Evolutionary conservation across 1,139 yeast genomes (phyloP).

Genomic region (Geotrichum armillariae): DNA sequence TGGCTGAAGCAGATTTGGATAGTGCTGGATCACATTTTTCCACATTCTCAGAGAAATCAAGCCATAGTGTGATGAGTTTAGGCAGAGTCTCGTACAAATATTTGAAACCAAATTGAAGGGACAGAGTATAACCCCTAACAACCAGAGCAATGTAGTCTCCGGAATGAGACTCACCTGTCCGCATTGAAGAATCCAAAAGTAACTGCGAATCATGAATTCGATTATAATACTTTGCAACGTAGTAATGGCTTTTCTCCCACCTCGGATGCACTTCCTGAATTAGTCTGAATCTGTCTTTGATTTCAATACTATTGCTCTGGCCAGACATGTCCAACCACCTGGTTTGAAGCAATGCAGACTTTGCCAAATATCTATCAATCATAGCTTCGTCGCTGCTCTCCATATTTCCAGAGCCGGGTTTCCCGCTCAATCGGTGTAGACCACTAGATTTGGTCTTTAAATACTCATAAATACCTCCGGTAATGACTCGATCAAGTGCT

Average conservation of each 20-base stretch:
- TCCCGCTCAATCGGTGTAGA: constrained; percentile 16
- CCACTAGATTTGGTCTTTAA: constrained; percentile 10
- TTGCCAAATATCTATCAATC: constrained; percentile 27
- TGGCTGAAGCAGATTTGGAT: constrained; percentile 20
- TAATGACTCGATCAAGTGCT: constrained; percentile 51
- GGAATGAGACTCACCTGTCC: constrained; percentile 36
- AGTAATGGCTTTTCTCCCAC: constrained; percentile 83
- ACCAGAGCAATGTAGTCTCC: constrained; percentile 73
- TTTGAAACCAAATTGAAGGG: constrained; percentile 67
- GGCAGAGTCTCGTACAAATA: constrained; percentile 86
- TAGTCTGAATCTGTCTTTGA: constrained; percentile 65
- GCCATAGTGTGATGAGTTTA: constrained; percentile 85
- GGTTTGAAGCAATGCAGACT: constrained; percentile 67
- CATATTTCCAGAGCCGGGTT: background rate
- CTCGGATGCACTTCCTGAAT: constrained; percentile 57
- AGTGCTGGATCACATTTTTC: constrained; percentile 22
- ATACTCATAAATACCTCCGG: constrained; percentile 27
- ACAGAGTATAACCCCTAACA: constrained; percentile 61
- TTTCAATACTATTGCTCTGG: constrained; percentile 74
- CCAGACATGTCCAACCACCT: constrained; percentile 89
- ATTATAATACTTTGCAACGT: constrained; percentile 76
- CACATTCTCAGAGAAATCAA: constrained; percentile 66
- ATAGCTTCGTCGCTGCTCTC: constrained; percentile 4
- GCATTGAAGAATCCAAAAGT: constrained; percentile 40
- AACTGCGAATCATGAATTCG: constrained; percentile 68